A percentile compares a stretch with the other conserved stretches of the same genome.
These are phyloP conservation scores for Calonectria fujianensis DNA, from an alignment of 2,329 filamentous ascomycete genomes.

Conservation along the genomic window DNA sequence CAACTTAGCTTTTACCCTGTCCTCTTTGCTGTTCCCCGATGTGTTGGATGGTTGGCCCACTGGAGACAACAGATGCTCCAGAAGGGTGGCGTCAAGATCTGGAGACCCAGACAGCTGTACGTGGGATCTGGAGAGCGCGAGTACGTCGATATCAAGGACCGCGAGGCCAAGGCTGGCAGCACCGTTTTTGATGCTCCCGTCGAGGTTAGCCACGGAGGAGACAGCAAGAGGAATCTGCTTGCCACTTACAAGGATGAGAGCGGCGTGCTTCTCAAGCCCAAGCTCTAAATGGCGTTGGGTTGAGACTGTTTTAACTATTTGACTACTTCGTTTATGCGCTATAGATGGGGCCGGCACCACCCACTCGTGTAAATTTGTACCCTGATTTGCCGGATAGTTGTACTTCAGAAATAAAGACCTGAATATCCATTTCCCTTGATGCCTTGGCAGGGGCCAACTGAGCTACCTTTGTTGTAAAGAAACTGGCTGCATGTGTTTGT, in stretches of 20 bases:
- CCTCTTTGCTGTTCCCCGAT: slow-evolving; percentile 70
- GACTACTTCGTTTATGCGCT: background rate
- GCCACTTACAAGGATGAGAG: slow-evolving; percentile 56
- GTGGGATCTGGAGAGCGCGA: slow-evolving; percentile 65
- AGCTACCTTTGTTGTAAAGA: too few relatives aligned
- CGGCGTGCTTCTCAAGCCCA: slow-evolving; percentile 28
- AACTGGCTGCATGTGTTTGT: too few relatives aligned
- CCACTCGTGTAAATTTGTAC: slow-evolving; percentile 19
- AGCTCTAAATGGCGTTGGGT: slow-evolving; percentile 22
- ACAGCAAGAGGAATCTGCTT: slow-evolving; percentile 64
- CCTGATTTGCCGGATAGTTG: slow-evolving; percentile 16
- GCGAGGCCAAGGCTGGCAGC: slow-evolving; percentile 57
- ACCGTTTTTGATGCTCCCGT: slow-evolving; percentile 61
- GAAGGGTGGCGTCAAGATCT: slow-evolving; percentile 69
- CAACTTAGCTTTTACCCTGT: slow-evolving; percentile 67
- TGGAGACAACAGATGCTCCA: slow-evolving; percentile 71
- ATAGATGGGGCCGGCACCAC: slow-evolving; percentile 25
- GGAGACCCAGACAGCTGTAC: slow-evolving; percentile 70
- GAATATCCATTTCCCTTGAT: background rate
- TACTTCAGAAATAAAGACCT: background rate
- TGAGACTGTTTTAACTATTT: background rate
- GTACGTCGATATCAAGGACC: slow-evolving; percentile 63
- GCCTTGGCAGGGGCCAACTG: too few relatives aligned
- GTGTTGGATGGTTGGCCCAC: slow-evolving; percentile 71
- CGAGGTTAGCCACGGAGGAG: slow-evolving; percentile 62